Base-by-base conservation (phyloP, 306 rosid species). In the Canavalia gladiata region DNA sequence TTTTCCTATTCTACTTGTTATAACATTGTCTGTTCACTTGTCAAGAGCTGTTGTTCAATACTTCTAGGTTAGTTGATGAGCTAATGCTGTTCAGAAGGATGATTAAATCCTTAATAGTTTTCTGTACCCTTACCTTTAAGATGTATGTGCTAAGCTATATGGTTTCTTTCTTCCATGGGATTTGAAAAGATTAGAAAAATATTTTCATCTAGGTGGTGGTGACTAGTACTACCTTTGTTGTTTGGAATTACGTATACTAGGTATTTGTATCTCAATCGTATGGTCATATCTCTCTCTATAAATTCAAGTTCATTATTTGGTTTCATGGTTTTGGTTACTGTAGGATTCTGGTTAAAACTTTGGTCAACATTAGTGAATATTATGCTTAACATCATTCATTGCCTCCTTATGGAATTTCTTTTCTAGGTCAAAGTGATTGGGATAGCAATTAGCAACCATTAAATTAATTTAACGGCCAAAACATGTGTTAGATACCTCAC, bases 51-150 rank as follows among this genome's bases (percentile, higher is more conserved):
- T 66, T 67, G 60, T 68, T 58, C 34, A 34, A 52, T 13, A 46
- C 60, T 59, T 74, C 3, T 67, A 37, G 73, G 67, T 81, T 59
- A 66, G 62, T 64, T 70, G 68, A 47, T 52, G 35, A 54, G 62
- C 49, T 55, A 83, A 78, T 78, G 46, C 54, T 54, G 11, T 12
- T 11, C 30, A 13, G 52, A 66, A 73, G 55, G 75, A 47, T 73
- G 72, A 18, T 66, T 52, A 52, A 55, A 46, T 56, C 64, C 72
- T 34, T 74, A 77, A 51, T 60, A 6, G 39, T 60, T 72, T 33
- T 59, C 5, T 82, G 28, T 28, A 33, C 42, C 46, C 43, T 78
- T 28, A 28, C 37, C 29, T 66, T 49, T 59, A 47, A 31, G 55
- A 49, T 66, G 51, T 52, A 55, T 35, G 60, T 37, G 62, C 33